Evolutionary conservation across 2,329 filamentous ascomycete species (phyloP).

Genomic region (Camptophora hylomeconis): DNA sequence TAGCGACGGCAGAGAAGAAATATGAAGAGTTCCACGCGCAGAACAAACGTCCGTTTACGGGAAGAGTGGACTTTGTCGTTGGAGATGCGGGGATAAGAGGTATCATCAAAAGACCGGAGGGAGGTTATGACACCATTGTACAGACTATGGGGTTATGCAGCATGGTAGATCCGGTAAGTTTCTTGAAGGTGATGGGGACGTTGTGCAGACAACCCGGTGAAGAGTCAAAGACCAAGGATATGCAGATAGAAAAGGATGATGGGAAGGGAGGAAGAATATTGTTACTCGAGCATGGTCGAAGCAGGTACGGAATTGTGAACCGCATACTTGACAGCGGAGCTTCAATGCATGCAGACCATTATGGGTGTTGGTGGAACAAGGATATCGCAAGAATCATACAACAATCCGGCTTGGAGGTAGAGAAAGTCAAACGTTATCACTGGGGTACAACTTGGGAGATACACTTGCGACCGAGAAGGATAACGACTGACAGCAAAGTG

Average conservation of each 20-base stretch:
- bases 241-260: conserved; percentile 4
- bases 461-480: conserved; percentile 10
- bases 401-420: conserved; percentile 34
- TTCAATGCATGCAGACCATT: conserved; percentile 33
- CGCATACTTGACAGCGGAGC: conserved; percentile 33
- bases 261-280: conserved; percentile 27
- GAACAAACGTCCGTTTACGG: conserved; percentile 6
- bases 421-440: conserved; percentile 31
- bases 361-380: conserved; percentile 41
- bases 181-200: conserved; percentile 10
- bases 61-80: conserved; percentile 14
- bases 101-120: conserved; percentile 11
- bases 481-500: neutral
- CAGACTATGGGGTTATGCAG: conserved; percentile 40
- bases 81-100: conserved; percentile 11
- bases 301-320: conserved; percentile 32
- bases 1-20: conserved; percentile 31
- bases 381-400: conserved; percentile 36
- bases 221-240: conserved; percentile 13
- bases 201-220: conserved; percentile 16
- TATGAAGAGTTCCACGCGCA: conserved; percentile 19
- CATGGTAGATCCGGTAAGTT: conserved; percentile 18
- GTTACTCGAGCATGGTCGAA: conserved; percentile 37
- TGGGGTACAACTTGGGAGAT: conserved; percentile 36
- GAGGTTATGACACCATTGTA: conserved; percentile 33